phyloP scores from a whole-genome alignment of 2,329 filamentous ascomycete genomes.

The Xylariaceae sp. region DNA sequence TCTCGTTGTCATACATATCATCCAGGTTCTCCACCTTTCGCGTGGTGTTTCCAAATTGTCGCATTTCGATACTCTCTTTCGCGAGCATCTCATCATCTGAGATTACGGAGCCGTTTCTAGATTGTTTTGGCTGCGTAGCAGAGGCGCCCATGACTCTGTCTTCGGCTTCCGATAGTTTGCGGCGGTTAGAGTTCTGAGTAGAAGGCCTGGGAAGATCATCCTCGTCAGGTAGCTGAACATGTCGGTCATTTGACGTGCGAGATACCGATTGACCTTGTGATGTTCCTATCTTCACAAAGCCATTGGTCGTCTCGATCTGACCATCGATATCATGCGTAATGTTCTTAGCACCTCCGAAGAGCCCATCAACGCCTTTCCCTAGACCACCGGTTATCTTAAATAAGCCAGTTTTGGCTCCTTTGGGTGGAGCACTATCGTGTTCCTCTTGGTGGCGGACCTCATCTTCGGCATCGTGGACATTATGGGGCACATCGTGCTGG shows the following conservation, averaged over 20 bases:
- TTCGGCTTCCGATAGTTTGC: slow-evolving; percentile 28
- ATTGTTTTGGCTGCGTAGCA: slow-evolving; percentile 36
- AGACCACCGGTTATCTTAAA: slow-evolving; percentile 57
- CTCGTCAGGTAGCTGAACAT: slow-evolving; percentile 42
- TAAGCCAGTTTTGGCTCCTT: slow-evolving; percentile 46
- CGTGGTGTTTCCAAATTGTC: slow-evolving; percentile 55
- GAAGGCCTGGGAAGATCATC: slow-evolving; percentile 40
- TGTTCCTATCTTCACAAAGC: slow-evolving; percentile 50
- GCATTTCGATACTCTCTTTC: slow-evolving; percentile 42
- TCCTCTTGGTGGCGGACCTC: slow-evolving; percentile 34
- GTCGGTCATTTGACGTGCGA: slow-evolving; percentile 38
- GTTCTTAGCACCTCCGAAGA: slow-evolving; percentile 53
- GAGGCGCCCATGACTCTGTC: slow-evolving; percentile 39
- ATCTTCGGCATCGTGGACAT: slow-evolving; percentile 50
- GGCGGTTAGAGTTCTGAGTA: slow-evolving; percentile 30
- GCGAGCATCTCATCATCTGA: slow-evolving; percentile 47
- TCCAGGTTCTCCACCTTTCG: slow-evolving; percentile 56
- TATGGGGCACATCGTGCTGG: slow-evolving; percentile 59
- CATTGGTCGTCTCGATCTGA: slow-evolving; percentile 61
- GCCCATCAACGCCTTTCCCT: slow-evolving; percentile 51
- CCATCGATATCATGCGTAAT: slow-evolving; percentile 57
- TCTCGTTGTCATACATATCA: slow-evolving; percentile 54
- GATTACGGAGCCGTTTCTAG: slow-evolving; percentile 44
- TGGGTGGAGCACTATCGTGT: slow-evolving; percentile 25
- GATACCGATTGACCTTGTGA: slow-evolving; percentile 30